Conservation (phyloP, 352 stramenopile species). For the Phytophthora multivora region DNA sequence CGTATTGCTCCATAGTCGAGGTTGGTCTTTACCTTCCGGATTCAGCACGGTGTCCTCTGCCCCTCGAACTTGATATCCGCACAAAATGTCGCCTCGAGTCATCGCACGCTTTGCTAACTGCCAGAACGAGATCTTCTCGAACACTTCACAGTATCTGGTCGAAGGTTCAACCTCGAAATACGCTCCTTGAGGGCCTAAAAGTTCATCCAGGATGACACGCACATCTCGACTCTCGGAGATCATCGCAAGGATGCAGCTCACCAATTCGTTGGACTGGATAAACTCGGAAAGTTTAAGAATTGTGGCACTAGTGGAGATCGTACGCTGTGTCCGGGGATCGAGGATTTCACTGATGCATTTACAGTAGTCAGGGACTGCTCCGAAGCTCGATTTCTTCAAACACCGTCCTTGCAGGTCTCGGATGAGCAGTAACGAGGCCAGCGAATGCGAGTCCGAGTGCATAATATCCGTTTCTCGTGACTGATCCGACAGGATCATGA, state of each 20-base stretch:
- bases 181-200: constrained; percentile 68
- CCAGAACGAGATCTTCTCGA: constrained; percentile 77
- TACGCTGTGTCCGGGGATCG: constrained; percentile 84
- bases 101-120: constrained; percentile 71
- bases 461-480: constrained; percentile 79
- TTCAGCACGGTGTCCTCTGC: constrained; percentile 74
- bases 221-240: constrained; percentile 88
- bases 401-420: constrained; percentile 64
- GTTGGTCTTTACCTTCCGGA: constrained; percentile 55
- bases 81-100: constrained; percentile 66
- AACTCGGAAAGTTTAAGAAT: constrained; percentile 86
- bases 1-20: constrained; percentile 51
- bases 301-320: constrained; percentile 73
- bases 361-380: constrained; percentile 38
- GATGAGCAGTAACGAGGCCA: constrained; percentile 85
- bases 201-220: constrained; percentile 76
- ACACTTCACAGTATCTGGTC: constrained; percentile 55
- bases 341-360: constrained; percentile 89
- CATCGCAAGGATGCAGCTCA: constrained; percentile 88
- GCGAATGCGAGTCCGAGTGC: constrained; percentile 86
- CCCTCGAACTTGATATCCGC: constrained; percentile 72
- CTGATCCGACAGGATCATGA: constrained; percentile 85
- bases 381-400: constrained; percentile 1
- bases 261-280: constrained; percentile 89
- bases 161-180: constrained; percentile 80